Evolutionary conservation across 2,329 filamentous ascomycete species (phyloP).

Genomic region (Boeremia lycopersici): DNA sequence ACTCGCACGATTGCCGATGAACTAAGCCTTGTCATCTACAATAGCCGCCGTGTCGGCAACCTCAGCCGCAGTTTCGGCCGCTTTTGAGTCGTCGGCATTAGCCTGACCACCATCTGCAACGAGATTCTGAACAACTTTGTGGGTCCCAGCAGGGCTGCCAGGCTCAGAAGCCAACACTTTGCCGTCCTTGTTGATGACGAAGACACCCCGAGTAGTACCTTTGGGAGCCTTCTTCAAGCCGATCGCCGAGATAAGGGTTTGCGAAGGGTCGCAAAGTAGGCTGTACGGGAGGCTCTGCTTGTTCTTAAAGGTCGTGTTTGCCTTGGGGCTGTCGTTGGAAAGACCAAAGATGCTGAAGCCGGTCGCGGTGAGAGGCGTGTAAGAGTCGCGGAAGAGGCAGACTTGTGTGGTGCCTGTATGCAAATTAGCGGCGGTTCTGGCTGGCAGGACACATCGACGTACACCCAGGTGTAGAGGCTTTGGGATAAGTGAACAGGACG

Average conservation of each 20-base stretch:
- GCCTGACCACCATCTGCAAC: slow-evolving; percentile 46
- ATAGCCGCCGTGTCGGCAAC: slow-evolving; percentile 55
- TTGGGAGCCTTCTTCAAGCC: slow-evolving; percentile 86
- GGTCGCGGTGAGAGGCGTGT: slow-evolving; percentile 74
- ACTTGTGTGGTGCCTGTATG: slow-evolving; percentile 83
- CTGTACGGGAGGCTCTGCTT: slow-evolving; percentile 90
- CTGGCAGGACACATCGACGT: slow-evolving; percentile 52
- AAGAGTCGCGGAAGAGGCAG: slow-evolving; percentile 89
- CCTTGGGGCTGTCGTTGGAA: slow-evolving; percentile 83
- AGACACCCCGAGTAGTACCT: slow-evolving; percentile 84
- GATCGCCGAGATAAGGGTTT: slow-evolving; percentile 79
- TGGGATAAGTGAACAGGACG: slow-evolving; percentile 94
- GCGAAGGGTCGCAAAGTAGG: slow-evolving; percentile 80
- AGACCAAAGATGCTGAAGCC: slow-evolving; percentile 90
- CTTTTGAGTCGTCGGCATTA: slow-evolving; percentile 33
- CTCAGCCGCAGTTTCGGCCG: slow-evolving; percentile 50
- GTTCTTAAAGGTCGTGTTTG: slow-evolving; percentile 89
- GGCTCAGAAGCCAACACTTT: slow-evolving; percentile 77
- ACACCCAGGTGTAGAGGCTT: slow-evolving; percentile 94
- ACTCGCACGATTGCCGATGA: neutral
- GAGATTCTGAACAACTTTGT: slow-evolving; percentile 76
- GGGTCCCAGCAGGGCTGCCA: slow-evolving; percentile 78
- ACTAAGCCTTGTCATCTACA: slow-evolving; percentile 37
- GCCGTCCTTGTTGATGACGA: slow-evolving; percentile 81
- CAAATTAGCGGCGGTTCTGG: slow-evolving; percentile 18